Conservation (phyloP, 2,329 filamentous ascomycete genomes). For the Geosmithia flava region DNA sequence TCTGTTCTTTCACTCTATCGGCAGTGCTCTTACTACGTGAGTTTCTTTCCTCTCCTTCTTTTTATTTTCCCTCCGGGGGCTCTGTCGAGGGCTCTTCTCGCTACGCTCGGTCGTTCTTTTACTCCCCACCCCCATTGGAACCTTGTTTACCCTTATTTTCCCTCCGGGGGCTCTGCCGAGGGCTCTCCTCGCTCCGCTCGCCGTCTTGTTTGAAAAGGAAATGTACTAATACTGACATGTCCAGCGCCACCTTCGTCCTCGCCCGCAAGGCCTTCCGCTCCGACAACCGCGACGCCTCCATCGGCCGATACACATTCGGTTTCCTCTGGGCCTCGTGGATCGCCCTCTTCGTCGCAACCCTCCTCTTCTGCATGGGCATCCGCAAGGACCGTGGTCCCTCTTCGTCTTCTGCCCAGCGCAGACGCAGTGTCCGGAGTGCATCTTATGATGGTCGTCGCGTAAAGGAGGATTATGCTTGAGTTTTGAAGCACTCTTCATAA, state of each 20-base stretch:
- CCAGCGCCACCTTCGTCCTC: slow-evolving; percentile 50
- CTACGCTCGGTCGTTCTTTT: too few relatives aligned
- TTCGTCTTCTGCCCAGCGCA: slow-evolving; percentile 16
- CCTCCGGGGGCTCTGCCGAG: too few relatives aligned
- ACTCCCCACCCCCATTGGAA: neutral
- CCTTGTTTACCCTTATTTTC: neutral
- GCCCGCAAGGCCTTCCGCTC: slow-evolving; percentile 54
- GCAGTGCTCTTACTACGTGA: slow-evolving; percentile 65
- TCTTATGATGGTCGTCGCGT: slow-evolving; percentile 40
- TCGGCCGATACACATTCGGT: slow-evolving; percentile 60
- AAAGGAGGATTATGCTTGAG: slow-evolving; percentile 57
- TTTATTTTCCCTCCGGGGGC: neutral
- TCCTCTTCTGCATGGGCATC: slow-evolving; percentile 56
- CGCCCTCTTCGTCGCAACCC: slow-evolving; percentile 50
- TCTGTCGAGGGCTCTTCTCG: too few relatives aligned
- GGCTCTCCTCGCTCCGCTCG: neutral
- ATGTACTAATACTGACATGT: neutral
- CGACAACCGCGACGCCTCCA: slow-evolving; percentile 39
- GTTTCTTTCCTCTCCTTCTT: slow-evolving; percentile 13
- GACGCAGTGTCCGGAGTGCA: slow-evolving; percentile 22
- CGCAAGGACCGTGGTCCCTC: slow-evolving; percentile 27
- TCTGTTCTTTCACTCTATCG: slow-evolving; percentile 56
- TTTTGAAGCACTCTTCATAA: too few relatives aligned
- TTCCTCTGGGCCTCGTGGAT: slow-evolving; percentile 67
- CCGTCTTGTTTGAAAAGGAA: neutral